Evolutionary conservation across 78 protist species (phyloP), one percentile per base, ranked within the genome.

Genomic region (Acrasis kona): DNA sequence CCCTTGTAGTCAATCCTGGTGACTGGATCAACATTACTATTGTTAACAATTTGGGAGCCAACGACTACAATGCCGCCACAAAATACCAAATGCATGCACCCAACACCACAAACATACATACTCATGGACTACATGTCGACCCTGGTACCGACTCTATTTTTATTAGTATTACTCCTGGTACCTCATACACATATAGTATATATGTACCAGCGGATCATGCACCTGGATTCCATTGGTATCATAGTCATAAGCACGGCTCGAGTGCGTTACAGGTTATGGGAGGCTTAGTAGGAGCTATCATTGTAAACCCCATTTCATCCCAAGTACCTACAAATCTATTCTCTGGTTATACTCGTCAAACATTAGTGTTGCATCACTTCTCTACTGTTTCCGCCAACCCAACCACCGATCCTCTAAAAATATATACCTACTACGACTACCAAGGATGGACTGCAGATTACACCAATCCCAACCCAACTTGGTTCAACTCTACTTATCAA

Each of bases 191-290:
- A 7, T 76, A 76, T 57, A 4, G 9, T 6, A 68, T 68, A 34
- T 28, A 50, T 10, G 61, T 76, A 5, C 80, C 40, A 34, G 73
- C 4, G 34, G 5, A 57, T 32, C 80, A 76, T n/a, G 5, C 67
- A 6, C n/a, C 35, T 38, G 80, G 80, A n/a, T 28, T 74, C 9
- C 79, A 71, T 58, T 76, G 80, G 80, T 76, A 76, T 7, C 80
- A 76, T 19, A 37, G 77, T 9, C 80, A 76, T 29, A 6, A 71
- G 41, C 80, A 76, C 72, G 80, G 80, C 32, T 28, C 50, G 28
- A 76, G 74, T 39, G 12, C 80, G 40, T 58, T 76, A 36, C 80
- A 76, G 58, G 35, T 64, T 9, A 8, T 4, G 7, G 80, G 72
- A 4, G 80, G 80, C 5, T 5, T 76, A 8, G 74, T 41, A 28